phyloP scores from a whole-genome alignment of 129 eudicot species.

The Ambrosia trifida region DNA sequence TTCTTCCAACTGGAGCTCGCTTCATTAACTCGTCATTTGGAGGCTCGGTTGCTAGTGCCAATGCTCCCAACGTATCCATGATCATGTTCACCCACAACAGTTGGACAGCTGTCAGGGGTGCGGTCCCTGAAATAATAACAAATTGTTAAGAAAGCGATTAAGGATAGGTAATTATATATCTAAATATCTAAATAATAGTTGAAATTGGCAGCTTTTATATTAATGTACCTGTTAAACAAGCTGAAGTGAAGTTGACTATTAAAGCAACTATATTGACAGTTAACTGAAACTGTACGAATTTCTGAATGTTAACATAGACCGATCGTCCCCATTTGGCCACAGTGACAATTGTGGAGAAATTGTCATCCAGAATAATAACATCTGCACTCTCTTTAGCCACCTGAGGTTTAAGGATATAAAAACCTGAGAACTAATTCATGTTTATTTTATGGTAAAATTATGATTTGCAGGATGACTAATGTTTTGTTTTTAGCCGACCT shows the following conservation, averaged over 20 bases:
- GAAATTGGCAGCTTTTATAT: background rate
- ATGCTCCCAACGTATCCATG: slow-evolving; percentile 96
- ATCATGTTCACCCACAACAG: slow-evolving; percentile 99
- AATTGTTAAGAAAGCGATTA: background rate
- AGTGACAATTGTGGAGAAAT: slow-evolving; percentile 88
- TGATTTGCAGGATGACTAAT: background rate
- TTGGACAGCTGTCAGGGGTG: slow-evolving; percentile 92
- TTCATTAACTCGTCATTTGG: slow-evolving; percentile 90
- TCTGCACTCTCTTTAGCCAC: slow-evolving; percentile 98
- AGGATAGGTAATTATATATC: background rate
- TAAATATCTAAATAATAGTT: background rate
- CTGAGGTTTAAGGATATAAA: slow-evolving; percentile 32
- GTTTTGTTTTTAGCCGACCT: slow-evolving; percentile 43
- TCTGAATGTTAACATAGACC: slow-evolving; percentile 80
- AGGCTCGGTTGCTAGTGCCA: slow-evolving; percentile 93
- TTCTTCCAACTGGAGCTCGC: slow-evolving; percentile 82
- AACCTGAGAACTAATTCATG: background rate
- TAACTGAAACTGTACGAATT: slow-evolving; percentile 89
- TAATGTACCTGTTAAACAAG: slow-evolving; percentile 71
- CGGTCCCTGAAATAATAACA: slow-evolving; percentile 56
- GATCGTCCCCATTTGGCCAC: slow-evolving; percentile 99
- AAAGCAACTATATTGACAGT: slow-evolving; percentile 90
- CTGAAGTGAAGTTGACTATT: slow-evolving; percentile 81
- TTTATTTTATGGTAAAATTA: background rate
- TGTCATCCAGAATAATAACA: slow-evolving; percentile 93